A percentile compares a stretch with the other conserved stretches of the same genome.
These are phyloP conservation scores for Dryadomyces quercus-mongolicae DNA, from an alignment of 2,329 filamentous ascomycete genomes.

Conservation along the genomic window DNA sequence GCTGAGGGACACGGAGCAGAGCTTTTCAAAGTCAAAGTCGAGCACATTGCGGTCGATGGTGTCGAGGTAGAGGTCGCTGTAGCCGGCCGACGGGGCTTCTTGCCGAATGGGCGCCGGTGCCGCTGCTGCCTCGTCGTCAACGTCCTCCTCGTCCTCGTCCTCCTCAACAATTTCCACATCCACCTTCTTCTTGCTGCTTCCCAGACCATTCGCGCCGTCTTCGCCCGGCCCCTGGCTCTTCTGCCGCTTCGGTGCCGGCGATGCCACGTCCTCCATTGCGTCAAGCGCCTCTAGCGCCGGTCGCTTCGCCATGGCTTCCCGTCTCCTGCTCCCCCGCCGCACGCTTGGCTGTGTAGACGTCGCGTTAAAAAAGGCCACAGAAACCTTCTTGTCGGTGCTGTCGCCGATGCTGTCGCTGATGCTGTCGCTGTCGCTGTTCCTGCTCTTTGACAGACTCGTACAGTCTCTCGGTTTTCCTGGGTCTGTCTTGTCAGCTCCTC, in stretches of 20 bases:
- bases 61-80: conserved; percentile 93
- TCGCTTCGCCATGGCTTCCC: conserved; percentile 30
- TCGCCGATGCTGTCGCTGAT: no score
- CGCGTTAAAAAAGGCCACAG: no score
- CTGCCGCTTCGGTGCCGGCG: conserved; percentile 44
- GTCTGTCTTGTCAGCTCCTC: no score
- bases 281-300: conserved; percentile 49
- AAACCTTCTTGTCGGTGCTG: no score
- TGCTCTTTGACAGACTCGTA: no score
- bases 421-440: no score
- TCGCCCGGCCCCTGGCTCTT: conserved; percentile 13
- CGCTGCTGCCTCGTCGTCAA: conserved; percentile 26
- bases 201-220: not conserved
- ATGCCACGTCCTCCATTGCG: conserved; percentile 39
- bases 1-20: conserved; percentile 88
- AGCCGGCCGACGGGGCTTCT: conserved; percentile 70
- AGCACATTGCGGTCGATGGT: conserved; percentile 87
- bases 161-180: conserved; percentile 15
- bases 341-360: no score
- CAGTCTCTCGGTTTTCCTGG: no score
- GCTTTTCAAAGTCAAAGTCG: conserved; percentile 98
- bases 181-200: not conserved
- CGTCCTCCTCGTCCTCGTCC: conserved; percentile 19
- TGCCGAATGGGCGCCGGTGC: conserved; percentile 49
- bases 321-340: not conserved